phyloP scores from a whole-genome alignment of 2,329 filamentous ascomycete genomes.

The Botrytis pseudocinerea region DNA sequence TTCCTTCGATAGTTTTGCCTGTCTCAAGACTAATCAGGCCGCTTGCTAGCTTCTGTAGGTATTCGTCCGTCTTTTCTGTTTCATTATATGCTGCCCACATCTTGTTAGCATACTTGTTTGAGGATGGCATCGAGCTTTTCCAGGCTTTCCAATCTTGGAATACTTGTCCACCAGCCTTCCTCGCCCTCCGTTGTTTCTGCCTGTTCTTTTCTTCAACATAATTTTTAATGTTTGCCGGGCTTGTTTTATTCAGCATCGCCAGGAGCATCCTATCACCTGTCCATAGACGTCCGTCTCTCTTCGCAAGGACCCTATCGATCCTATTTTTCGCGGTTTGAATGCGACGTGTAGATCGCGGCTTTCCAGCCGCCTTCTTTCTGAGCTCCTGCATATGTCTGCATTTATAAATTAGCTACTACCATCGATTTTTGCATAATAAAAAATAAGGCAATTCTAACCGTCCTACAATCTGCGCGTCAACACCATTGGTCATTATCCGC shows the following conservation, averaged over 20 bases:
- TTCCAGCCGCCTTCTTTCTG: background rate
- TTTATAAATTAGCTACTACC: background rate
- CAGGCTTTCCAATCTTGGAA: background rate
- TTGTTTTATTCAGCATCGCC: background rate
- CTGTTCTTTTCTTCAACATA: conserved; percentile 7
- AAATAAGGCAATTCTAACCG: background rate
- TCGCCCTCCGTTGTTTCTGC: background rate
- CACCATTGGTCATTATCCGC: background rate
- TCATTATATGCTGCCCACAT: conserved; percentile 1
- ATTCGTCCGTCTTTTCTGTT: background rate
- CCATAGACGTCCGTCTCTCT: background rate
- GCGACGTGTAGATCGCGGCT: conserved; percentile 5
- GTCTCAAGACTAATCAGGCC: conserved; percentile 12
- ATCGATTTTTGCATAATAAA: too few species aligned
- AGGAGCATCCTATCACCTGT: conserved; percentile 11
- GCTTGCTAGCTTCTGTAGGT: background rate
- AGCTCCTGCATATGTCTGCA: background rate
- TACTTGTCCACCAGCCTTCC: background rate
- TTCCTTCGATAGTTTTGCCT: background rate
- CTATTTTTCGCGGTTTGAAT: background rate
- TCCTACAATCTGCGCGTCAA: background rate
- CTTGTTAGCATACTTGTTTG: background rate
- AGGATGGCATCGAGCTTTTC: too few species aligned
- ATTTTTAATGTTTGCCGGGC: background rate
- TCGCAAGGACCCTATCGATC: background rate